Base-by-base conservation (phyloP, 2,329 filamentous ascomycete species). In the Xylariaceae sp. region DNA sequence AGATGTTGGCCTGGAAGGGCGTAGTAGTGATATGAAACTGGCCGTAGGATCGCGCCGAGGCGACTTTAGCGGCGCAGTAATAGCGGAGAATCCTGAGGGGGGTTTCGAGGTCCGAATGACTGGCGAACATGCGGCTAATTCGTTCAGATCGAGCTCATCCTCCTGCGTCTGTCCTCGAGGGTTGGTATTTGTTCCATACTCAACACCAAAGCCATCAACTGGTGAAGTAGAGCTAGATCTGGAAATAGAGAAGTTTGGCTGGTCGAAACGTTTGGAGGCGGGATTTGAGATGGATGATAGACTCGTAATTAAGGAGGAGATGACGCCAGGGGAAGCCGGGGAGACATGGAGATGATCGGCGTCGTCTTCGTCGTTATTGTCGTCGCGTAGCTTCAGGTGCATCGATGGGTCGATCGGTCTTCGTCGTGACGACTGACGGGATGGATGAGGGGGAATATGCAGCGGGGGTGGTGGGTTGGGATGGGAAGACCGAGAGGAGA, bases 41-140 rank as follows among this genome's bases (percentile, higher is more conserved):
- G 75, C 74, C 1, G 71, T 67, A 41, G 76, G 73, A 35, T 82
- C 82, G 61, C 78, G 78, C 55, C 74, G 74, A 17, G 80, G 77
- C 34, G 77, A 84, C 56, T 75, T 85, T 60, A 81, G 80, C 0
- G 86, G 80, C 0, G 86, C 83, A n/a, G 88, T 91, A 55, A 89
- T 75, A 15, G 86, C 76, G 30, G 89, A 92, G 67, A 86, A 84
- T 56, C 89, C 89, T 54, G 88, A 90, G 0, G 89, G 89, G 6
- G 87, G 88, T 72, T 92, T 92, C 37, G 90, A 84, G 37, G 92
- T 96, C 64, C 88, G 87, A 67, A 95, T 83, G 57, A 93, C 83
- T 15, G 92, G 91, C 10, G 90, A 77, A 52, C 78, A 77, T 18
- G 85, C 84, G 35, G 85, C 80, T 50, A 86, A 75, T 57, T 87